These are phyloP conservation scores for Globisporangium heterothallicum DNA, from an alignment of 352 stramenopile genomes.

Conservation along the genomic window DNA sequence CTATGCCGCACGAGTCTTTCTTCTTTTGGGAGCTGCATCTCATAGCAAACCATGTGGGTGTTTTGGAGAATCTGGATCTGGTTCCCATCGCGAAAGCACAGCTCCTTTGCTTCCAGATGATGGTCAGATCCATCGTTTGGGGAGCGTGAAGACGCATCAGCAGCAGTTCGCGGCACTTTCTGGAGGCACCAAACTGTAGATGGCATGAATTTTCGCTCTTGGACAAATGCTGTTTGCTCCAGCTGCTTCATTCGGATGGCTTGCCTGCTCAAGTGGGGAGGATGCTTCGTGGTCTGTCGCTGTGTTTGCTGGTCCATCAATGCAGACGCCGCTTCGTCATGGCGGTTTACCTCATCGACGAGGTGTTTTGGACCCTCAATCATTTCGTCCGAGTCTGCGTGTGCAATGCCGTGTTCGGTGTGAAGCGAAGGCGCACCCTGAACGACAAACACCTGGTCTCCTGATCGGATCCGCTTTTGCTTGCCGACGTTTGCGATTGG, in stretches of 20 bases:
- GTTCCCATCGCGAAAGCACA: conserved; percentile 12
- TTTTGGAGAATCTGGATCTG: conserved; percentile 18
- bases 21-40: conserved; percentile 7
- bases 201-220: conserved; percentile 6
- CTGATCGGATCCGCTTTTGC: conserved; percentile 15
- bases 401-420: conserved; percentile 3
- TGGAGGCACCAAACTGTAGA: conserved; percentile 16
- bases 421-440: conserved; percentile 21
- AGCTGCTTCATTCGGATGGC: conserved; percentile 12
- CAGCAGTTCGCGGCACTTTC: not conserved
- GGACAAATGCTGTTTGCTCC: conserved; percentile 2
- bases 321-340: not conserved
- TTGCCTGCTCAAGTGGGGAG: conserved; percentile 4
- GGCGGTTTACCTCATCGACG: not conserved
- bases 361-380: conserved; percentile 3
- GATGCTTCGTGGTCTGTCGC: not conserved
- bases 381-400: conserved; percentile 17
- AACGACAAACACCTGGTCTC: conserved; percentile 27
- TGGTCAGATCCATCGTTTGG: not conserved
- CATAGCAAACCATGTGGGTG: conserved; percentile 19
- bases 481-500: conserved; percentile 12
- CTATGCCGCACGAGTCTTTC: not conserved
- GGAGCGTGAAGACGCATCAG: too few species aligned
- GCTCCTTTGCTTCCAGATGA: not conserved
- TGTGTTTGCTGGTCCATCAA: not conserved